Evolutionary conservation across 2,329 filamentous ascomycete species (phyloP).

Genomic region (Tolypocladium tropicale): DNA sequence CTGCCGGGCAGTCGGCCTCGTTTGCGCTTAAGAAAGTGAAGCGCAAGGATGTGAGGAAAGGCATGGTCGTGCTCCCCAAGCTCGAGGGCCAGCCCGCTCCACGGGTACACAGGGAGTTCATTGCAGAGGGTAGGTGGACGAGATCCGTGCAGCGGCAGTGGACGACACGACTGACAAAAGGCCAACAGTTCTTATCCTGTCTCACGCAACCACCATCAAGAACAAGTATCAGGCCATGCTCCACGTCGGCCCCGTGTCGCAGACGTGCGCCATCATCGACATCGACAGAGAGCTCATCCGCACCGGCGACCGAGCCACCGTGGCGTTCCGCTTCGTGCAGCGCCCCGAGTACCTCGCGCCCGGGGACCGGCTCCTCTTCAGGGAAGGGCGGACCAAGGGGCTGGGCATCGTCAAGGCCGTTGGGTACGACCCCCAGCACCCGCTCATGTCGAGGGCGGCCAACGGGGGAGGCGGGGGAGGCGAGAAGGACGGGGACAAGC

Average conservation of each 20-base stretch:
- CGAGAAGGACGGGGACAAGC: slow-evolving; percentile 1
- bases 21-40: slow-evolving; percentile 84
- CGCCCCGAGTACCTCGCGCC: slow-evolving; percentile 84
- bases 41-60: slow-evolving; percentile 88
- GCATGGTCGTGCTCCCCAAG: slow-evolving; percentile 92
- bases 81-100: slow-evolving; percentile 58
- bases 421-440: slow-evolving; percentile 65
- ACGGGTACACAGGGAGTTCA: slow-evolving; percentile 66
- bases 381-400: slow-evolving; percentile 90
- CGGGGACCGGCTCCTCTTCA: slow-evolving; percentile 83
- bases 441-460: slow-evolving; percentile 19
- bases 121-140: slow-evolving; percentile 55
- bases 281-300: slow-evolving; percentile 94
- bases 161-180: background rate
- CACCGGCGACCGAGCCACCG: slow-evolving; percentile 85
- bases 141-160: background rate
- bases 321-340: slow-evolving; percentile 92
- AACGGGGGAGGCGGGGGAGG: slow-evolving; percentile 4
- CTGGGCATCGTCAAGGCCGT: slow-evolving; percentile 88
- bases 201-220: slow-evolving; percentile 94
- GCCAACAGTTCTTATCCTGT: slow-evolving; percentile 75
- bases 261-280: slow-evolving; percentile 95
- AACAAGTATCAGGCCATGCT: slow-evolving; percentile 97
- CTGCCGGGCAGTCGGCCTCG: slow-evolving; percentile 84
- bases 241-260: slow-evolving; percentile 86